Evolutionary conservation across 2,329 filamentous ascomycete genomes (phyloP).

Genomic region (Cadophora luteo-olivacea): DNA sequence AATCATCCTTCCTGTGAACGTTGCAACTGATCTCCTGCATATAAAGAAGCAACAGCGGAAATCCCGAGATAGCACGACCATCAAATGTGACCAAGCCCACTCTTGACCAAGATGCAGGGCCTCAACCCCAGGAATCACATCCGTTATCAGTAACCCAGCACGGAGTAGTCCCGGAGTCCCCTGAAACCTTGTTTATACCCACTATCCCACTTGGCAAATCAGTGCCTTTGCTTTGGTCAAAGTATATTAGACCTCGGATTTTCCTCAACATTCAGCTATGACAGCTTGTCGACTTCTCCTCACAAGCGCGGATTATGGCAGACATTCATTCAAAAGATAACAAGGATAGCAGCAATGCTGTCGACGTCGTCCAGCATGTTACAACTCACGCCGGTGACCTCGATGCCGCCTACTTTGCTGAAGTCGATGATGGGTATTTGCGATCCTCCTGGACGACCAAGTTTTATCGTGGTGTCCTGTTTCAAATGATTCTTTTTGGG

Average conservation of each 20-base stretch:
- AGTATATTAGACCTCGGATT: not conserved
- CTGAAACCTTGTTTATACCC: not conserved
- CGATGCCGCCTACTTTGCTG: not conserved
- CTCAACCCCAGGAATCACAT: not conserved
- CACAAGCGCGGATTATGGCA: not conserved
- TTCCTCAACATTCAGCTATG: not conserved
- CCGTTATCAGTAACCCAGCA: not conserved
- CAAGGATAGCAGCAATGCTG: not conserved
- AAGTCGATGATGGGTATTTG: slow-evolving; percentile 11
- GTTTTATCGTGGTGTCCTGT: slow-evolving; percentile 9
- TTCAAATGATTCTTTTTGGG: slow-evolving; percentile 15
- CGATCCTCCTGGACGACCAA: not conserved
- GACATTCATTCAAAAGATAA: not conserved
- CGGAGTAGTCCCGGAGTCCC: not conserved
- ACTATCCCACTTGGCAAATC: not conserved
- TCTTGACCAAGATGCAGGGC: not conserved
- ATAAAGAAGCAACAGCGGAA: not conserved
- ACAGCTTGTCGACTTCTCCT: not conserved
- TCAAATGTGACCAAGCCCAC: not conserved
- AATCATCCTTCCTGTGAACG: not conserved
- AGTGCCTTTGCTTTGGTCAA: not conserved
- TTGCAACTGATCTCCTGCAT: not conserved
- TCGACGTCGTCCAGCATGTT: not conserved
- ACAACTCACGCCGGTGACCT: not conserved
- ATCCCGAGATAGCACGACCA: not conserved